A percentile compares a stretch with the other conserved stretches of the same genome.
These are phyloP conservation scores for Hamamelis virginiana DNA, from an alignment of 164 flowering plant genomes.

Conservation along the genomic window DNA sequence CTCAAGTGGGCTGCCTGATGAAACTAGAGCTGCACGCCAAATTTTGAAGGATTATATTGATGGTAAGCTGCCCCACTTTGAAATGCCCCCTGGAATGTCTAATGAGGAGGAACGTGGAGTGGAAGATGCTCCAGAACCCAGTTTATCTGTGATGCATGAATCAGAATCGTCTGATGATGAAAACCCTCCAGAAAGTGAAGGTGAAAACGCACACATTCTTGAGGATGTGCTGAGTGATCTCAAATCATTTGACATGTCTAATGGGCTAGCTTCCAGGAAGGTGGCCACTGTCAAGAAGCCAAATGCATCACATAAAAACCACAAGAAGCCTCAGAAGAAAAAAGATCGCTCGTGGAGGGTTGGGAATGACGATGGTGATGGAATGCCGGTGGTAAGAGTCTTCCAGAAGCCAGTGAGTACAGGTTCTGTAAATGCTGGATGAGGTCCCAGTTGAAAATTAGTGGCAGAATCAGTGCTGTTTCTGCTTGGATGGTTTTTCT, in stretches of 20 bases:
- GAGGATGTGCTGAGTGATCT: conserved; percentile 65
- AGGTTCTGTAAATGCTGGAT: conserved; percentile 36
- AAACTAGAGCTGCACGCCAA: conserved; percentile 76
- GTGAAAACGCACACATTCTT: conserved; percentile 24
- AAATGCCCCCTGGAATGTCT: conserved; percentile 65
- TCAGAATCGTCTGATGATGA: conserved; percentile 43
- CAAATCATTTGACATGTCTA: conserved; percentile 62
- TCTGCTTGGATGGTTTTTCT: no score
- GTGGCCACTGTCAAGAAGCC: conserved; percentile 29
- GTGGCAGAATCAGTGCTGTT: no score
- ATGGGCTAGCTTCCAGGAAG: conserved; percentile 49
- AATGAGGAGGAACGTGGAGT: conserved; percentile 27
- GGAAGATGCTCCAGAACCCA: conserved; percentile 19
- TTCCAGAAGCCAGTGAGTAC: conserved; percentile 62
- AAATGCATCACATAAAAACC: conserved; percentile 63
- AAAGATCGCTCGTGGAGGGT: conserved; percentile 91
- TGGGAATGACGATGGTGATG: conserved; percentile 62
- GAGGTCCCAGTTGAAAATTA: not conserved
- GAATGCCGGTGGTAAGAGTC: conserved; percentile 72
- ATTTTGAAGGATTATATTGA: conserved; percentile 90
- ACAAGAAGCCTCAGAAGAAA: conserved; percentile 81
- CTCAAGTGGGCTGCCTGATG: conserved; percentile 93
- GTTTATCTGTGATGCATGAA: conserved; percentile 16
- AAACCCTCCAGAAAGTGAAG: conserved; percentile 13
- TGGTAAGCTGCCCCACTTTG: conserved; percentile 82